Base-by-base conservation (phyloP, 1,284 basidiomycete genomes). In the Quambalaria eucalypti region DNA sequence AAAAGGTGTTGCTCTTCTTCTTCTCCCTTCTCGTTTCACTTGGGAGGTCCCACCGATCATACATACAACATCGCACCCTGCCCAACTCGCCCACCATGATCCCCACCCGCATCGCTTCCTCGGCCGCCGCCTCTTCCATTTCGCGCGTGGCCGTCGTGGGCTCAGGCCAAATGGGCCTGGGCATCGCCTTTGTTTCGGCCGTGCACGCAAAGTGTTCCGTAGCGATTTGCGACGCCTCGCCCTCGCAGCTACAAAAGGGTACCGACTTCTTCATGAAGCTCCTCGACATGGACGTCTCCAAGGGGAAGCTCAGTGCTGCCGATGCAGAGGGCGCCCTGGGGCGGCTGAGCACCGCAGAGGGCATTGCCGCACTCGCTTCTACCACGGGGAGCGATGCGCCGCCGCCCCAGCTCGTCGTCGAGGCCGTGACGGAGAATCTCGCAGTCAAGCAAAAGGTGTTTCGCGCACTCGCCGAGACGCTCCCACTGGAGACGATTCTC, bases 361-460 rank as follows among this genome's bases (percentile, higher is more conserved):
- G 21, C 9, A 55, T 54, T 8, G 42, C 40, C 46, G 65, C 66
- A 87, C 78, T 83, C 38, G n/a, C n/a, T n/a, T n/a, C n/a, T n/a
- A n/a, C n/a, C n/a, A n/a, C n/a, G n/a, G n/a, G n/a, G n/a, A n/a
- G n/a, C n/a, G n/a, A n/a, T n/a, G n/a, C n/a, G n/a, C n/a, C n/a
- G n/a, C 87, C 91, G 64, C 86, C 85, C 5, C 89, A 93, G 71
- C 85, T 96, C 82, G 87, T 90, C 39, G 81, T 96, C 53, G 92
- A 97, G 87, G 93, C 92, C 0, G 90, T 88, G 0, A 88, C 90
- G 4, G 92, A 97, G 77, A 85, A 86, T 52, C 78, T 95, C 12
- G 71, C 82, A 2, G 77, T 95, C 48, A 98, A 97, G 78, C 81
- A 85, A 62, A 78, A 79, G 10, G 84, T 97, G 60, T 95, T 97